phyloP scores from a whole-genome alignment of 2,329 filamentous ascomycete genomes.

The Xylaria arbuscula region DNA sequence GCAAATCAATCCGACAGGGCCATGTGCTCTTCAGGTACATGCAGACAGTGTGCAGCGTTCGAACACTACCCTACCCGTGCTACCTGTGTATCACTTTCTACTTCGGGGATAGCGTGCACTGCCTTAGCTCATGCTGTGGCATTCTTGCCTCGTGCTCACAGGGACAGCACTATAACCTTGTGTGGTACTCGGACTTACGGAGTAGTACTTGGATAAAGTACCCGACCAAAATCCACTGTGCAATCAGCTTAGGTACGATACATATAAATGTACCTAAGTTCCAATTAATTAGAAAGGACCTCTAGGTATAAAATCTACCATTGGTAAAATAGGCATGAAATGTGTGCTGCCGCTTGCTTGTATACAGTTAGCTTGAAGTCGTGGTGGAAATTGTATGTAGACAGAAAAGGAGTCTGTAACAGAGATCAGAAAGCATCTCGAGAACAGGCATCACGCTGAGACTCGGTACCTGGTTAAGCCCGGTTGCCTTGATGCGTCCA shows the following conservation, averaged over 20 bases:
- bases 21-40: slow-evolving; percentile 38
- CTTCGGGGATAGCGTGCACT: slow-evolving; percentile 30
- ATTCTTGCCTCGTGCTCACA: slow-evolving; percentile 33
- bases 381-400: neutral
- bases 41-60: slow-evolving; percentile 32
- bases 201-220: slow-evolving; percentile 1
- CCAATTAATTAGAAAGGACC: no score
- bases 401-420: neutral
- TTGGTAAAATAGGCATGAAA: neutral
- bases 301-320: no score
- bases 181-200: slow-evolving; percentile 26
- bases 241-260: no score
- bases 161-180: slow-evolving; percentile 21
- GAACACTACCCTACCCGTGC: slow-evolving; percentile 17
- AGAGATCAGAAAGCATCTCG: no score
- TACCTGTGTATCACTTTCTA: slow-evolving; percentile 33
- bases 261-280: no score
- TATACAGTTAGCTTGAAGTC: neutral
- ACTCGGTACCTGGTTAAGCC: no score
- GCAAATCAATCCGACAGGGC: slow-evolving; percentile 31
- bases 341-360: no score
- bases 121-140: slow-evolving; percentile 26
- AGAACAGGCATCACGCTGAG: no score
- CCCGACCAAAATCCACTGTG: slow-evolving; percentile 13
- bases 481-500: no score